Evolutionary conservation across 345 rosid species (phyloP), one percentile per base, ranked within the genome.

Genomic region (Corchorus capsularis): DNA sequence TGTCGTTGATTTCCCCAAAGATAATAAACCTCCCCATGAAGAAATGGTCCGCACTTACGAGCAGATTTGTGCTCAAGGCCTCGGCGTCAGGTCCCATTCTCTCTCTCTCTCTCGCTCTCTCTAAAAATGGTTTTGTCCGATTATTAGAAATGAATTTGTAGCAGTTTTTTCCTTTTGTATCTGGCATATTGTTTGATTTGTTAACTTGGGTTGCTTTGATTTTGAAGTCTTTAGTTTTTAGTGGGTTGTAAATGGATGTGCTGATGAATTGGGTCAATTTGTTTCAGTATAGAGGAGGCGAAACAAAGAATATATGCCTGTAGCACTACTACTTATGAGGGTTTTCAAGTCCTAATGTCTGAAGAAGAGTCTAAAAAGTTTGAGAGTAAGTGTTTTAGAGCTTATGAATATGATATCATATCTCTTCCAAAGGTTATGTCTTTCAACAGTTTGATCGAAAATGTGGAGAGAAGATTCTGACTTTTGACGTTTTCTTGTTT

Each of bases 341-440:
- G 99, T 3, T 96, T 96, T 89, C 99, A 96, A 77, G 99, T 94
- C 45, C 41, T 91, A 62, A 92, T 96, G 97, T 87, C 97, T 1
- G 95, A 96, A 72, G 89, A 89, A 67, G 94, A 94, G 80, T 90
- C 97, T 0, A 92, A 91, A 76, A 90, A 88, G 75, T 96, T 96
- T 65, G 74, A 77, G 65, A 91, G 99, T 84, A 67, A 77, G 68
- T 60, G 52, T 76, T 37, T 13, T 59, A 71, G 41, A 34, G 63
- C 65, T 49, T 4, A 9, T 27, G 27, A 27, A 27, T 39, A 39
- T 74, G 19, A 3, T 32, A 50, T 17, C 41, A 13, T 22, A 4
- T 57, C 19, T n/a, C 41, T 46, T 1, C 0, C 0, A 5, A 52
- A 69, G 9, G 15, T 12, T 66, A 20, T 61, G 10, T 5, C 1